Evolutionary conservation across 2,329 filamentous ascomycete species (phyloP).

Genomic region (Pseudocercospora cruenta): DNA sequence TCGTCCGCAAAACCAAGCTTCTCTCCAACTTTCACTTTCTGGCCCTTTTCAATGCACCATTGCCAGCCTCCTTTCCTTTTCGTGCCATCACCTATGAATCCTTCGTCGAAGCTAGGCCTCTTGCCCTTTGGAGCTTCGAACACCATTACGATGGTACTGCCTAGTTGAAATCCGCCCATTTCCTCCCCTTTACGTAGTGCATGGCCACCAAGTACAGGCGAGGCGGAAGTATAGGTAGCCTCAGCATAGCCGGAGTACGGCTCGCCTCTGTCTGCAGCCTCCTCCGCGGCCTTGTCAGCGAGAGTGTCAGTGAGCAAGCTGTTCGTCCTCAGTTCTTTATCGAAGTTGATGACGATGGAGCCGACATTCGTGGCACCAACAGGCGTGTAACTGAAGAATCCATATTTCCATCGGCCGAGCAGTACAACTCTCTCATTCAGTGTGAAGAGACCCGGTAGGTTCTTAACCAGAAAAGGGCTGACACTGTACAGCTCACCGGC

Average conservation of each 20-base stretch:
- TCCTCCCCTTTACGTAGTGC: constrained; percentile 86
- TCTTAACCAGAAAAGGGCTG: constrained; percentile 90
- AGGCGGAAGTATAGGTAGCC: constrained; percentile 82
- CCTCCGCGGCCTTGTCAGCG: constrained; percentile 81
- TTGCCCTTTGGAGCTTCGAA: constrained; percentile 84
- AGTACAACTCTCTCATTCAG: constrained; percentile 95
- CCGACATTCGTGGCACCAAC: constrained; percentile 98
- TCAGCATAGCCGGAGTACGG: constrained; percentile 89
- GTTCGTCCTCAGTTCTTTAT: constrained; percentile 90
- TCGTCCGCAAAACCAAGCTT: constrained; percentile 73
- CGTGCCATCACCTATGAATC: constrained; percentile 56
- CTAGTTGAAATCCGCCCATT: constrained; percentile 97
- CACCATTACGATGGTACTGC: constrained; percentile 91
- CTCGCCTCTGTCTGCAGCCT: constrained; percentile 75
- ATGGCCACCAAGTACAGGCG: constrained; percentile 76
- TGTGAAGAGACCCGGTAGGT: constrained; percentile 90
- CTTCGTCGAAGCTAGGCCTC: constrained; percentile 61
- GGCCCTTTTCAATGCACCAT: constrained; percentile 86
- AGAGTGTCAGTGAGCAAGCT: constrained; percentile 89
- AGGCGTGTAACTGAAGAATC: constrained; percentile 94
- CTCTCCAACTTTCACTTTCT: constrained; percentile 87
- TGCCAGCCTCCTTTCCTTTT: constrained; percentile 70
- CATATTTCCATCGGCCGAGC: constrained; percentile 91
- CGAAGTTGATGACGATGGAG: constrained; percentile 96
- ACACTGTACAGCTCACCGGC: constrained; percentile 95